Percentiles rank a stretch among this genome's conserved stretches.
Conservation (phyloP, 257 asterid species). For the Nicotiana otophora region DNA sequence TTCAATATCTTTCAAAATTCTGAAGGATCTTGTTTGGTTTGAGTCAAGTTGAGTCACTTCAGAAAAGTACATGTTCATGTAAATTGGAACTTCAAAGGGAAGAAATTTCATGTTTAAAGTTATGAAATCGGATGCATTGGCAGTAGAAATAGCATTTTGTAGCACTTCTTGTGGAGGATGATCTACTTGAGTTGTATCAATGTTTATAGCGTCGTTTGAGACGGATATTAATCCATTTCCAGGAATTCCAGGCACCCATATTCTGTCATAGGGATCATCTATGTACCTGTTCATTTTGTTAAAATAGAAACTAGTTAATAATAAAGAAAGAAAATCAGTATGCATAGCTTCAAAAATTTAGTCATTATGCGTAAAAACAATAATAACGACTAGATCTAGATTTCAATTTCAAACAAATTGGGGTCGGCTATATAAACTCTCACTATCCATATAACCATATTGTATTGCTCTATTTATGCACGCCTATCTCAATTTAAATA, state of each 20-base stretch:
- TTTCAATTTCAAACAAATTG: too few species aligned
- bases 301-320: neutral
- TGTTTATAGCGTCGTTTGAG: conserved; percentile 11
- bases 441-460: too few species aligned
- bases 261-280: conserved; percentile 45
- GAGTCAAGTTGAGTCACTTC: conserved; percentile 32
- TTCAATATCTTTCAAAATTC: conserved; percentile 10
- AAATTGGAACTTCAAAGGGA: conserved; percentile 14
- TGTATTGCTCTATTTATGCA: too few species aligned
- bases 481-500: too few species aligned
- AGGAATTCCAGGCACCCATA: conserved; percentile 36
- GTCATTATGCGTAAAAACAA: too few species aligned
- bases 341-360: too few species aligned
- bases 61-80: conserved; percentile 47
- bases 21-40: conserved; percentile 33
- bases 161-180: conserved; percentile 44
- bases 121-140: conserved; percentile 8
- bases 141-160: conserved; percentile 34
- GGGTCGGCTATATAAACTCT: too few species aligned
- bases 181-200: conserved; percentile 7
- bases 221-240: conserved; percentile 19
- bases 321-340: too few species aligned
- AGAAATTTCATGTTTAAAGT: conserved; percentile 25
- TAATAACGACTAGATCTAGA: too few species aligned
- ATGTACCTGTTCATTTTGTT: conserved; percentile 8